These are phyloP conservation scores for Candida berthetii DNA, from an alignment of 805 yeast species.

Conservation along the genomic window DNA sequence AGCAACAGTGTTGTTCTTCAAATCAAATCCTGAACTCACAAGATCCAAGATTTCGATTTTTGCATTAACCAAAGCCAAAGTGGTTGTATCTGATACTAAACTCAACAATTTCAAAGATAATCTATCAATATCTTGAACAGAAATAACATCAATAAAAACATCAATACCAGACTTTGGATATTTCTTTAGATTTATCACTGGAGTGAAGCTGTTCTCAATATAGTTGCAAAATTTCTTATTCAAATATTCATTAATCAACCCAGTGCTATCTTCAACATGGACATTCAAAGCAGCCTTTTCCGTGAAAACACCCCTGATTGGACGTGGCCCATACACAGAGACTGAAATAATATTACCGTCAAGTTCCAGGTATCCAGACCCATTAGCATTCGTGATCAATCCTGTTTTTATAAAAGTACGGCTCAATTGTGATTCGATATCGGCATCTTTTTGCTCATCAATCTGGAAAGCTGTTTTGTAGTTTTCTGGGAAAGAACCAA, in stretches of 20 bases:
- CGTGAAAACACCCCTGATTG: conserved; percentile 67
- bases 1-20: conserved; percentile 35
- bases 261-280: conserved; percentile 28
- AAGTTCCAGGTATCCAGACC: conserved; percentile 75
- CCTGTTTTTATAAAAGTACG: conserved; percentile 56
- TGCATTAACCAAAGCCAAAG: conserved; percentile 77
- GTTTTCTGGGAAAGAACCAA: conserved; percentile 22
- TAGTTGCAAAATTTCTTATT: conserved; percentile 40
- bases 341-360: conserved; percentile 43
- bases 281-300: conserved; percentile 64
- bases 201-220: conserved; percentile 29
- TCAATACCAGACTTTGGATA: conserved; percentile 92
- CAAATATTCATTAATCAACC: conserved; percentile 21
- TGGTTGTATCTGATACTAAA: conserved; percentile 38
- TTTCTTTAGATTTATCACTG: conserved; percentile 42
- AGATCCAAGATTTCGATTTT: conserved; percentile 76
- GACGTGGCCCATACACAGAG: conserved; percentile 85
- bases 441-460: conserved; percentile 10
- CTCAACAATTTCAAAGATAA: conserved; percentile 24
- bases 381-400: conserved; percentile 64
- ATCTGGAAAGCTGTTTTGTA: conserved; percentile 5
- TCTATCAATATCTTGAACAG: conserved; percentile 27
- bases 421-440: conserved; percentile 23
- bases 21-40: conserved; percentile 56
- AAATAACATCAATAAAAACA: conserved; percentile 62